phyloP scores from a whole-genome alignment of 192 early-diverging fungal genomes.

The Coemansia umbellata region DNA sequence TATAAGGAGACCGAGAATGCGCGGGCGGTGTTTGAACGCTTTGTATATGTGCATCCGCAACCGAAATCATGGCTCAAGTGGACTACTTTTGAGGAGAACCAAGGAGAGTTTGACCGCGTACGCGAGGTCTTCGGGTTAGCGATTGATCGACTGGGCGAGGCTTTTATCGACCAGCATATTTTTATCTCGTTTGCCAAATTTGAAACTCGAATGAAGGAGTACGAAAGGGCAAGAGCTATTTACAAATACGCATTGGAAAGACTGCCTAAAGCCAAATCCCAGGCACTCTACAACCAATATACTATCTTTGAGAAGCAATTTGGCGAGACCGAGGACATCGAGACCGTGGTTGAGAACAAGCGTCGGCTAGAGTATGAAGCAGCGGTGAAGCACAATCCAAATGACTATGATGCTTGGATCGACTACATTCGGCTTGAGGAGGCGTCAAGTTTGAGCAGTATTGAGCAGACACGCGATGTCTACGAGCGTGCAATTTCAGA shows the following conservation, averaged over 20 bases:
- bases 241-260: slow-evolving; percentile 93
- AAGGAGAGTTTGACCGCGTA: slow-evolving; percentile 61
- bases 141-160: slow-evolving; percentile 83
- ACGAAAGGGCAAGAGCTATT: slow-evolving; percentile 89
- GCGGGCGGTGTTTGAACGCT: slow-evolving; percentile 74
- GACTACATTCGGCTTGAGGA: slow-evolving; percentile 94
- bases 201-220: slow-evolving; percentile 84
- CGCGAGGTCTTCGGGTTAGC: slow-evolving; percentile 88
- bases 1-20: slow-evolving; percentile 83
- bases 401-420: slow-evolving; percentile 98
- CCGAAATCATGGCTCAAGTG: slow-evolving; percentile 96
- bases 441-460: slow-evolving; percentile 55
- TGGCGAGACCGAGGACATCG: slow-evolving; percentile 83
- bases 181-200: slow-evolving; percentile 97
- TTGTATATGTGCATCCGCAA: slow-evolving; percentile 86
- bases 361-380: slow-evolving; percentile 89
- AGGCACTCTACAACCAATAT: slow-evolving; percentile 92
- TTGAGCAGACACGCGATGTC: slow-evolving; percentile 79
- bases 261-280: slow-evolving; percentile 74
- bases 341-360: slow-evolving; percentile 86
- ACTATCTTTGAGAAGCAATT: slow-evolving; percentile 96
- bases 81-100: slow-evolving; percentile 91
- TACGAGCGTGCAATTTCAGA: slow-evolving; percentile 95
- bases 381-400: slow-evolving; percentile 61
- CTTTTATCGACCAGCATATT: slow-evolving; percentile 88